Conservation (phyloP, 495 filamentous ascomycete genomes). For the Aspergillus wentii region DNA sequence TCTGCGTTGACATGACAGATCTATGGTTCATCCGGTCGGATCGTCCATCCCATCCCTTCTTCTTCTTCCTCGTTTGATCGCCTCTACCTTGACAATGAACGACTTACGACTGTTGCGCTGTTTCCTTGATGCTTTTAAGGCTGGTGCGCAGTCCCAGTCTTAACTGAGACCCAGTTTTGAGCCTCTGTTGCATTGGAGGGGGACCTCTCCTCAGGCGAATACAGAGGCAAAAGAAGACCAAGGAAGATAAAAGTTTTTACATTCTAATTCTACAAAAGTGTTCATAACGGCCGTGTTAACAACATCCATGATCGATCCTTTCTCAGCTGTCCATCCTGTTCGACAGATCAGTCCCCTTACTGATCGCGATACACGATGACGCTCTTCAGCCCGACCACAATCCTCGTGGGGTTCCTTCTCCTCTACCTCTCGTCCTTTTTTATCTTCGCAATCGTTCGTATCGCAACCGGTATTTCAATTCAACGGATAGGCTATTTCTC, state of each 20-base stretch:
- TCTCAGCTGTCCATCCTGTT: slow-evolving; percentile 10
- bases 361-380: slow-evolving; percentile 49
- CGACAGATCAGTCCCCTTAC: slow-evolving; percentile 29
- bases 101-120: slow-evolving; percentile 7
- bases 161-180: slow-evolving; percentile 14
- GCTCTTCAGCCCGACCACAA: slow-evolving; percentile 66
- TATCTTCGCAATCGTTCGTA: slow-evolving; percentile 86
- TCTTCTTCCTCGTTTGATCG: background rate
- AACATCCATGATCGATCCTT: slow-evolving; percentile 2
- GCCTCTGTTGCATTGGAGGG: background rate
- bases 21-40: slow-evolving; percentile 8
- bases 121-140: slow-evolving; percentile 5
- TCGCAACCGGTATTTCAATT: slow-evolving; percentile 91
- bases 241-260: background rate
- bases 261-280: background rate
- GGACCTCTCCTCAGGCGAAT: slow-evolving; percentile 3
- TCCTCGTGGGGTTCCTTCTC: slow-evolving; percentile 77
- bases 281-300: background rate
- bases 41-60: slow-evolving; percentile 1
- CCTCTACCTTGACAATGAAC: slow-evolving; percentile 11
- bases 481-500: slow-evolving; percentile 92
- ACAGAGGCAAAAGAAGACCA: background rate
- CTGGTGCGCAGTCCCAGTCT: slow-evolving; percentile 12
- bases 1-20: slow-evolving; percentile 5
- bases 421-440: slow-evolving; percentile 90